Conservation (phyloP, 2,329 filamentous ascomycete species). For the Chaetoscypha palmicola region DNA sequence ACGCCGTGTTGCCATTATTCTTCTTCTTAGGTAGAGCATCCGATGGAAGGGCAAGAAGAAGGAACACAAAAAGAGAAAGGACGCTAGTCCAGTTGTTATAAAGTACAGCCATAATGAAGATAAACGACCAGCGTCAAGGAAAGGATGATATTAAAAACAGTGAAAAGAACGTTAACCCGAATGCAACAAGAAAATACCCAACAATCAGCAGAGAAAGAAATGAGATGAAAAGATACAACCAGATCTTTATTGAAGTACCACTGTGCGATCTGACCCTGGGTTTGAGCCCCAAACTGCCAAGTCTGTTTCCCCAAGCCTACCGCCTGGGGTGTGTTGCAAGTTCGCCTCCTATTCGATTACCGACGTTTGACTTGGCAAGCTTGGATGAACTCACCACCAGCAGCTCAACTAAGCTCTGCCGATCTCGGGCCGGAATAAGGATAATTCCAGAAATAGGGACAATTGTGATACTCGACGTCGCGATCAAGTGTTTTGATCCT, state of each 20-base stretch:
- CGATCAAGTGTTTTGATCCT: not conserved
- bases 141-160: slow-evolving; percentile 4
- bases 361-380: slow-evolving; percentile 12
- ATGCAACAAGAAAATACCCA: slow-evolving; percentile 1
- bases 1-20: slow-evolving; percentile 1
- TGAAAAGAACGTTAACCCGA: not conserved
- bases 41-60: slow-evolving; percentile 15
- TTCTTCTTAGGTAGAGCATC: slow-evolving; percentile 21
- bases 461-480: not conserved
- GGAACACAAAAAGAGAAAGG: slow-evolving; percentile 17
- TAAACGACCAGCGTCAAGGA: slow-evolving; percentile 22
- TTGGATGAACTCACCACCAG: not conserved
- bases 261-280: not conserved
- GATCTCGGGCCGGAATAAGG: not conserved
- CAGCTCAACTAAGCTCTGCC: not conserved
- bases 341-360: slow-evolving; percentile 10
- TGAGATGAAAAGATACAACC: slow-evolving; percentile 9
- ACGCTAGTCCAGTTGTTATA: slow-evolving; percentile 18
- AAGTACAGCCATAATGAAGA: slow-evolving; percentile 15
- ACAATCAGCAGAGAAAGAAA: slow-evolving; percentile 1
- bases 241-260: slow-evolving; percentile 1
- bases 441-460: not conserved
- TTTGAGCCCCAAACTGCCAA: slow-evolving; percentile 20
- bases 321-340: slow-evolving; percentile 11
- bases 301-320: slow-evolving; percentile 17